A percentile compares a stretch with the other conserved stretches of the same genome.
Conservation (phyloP, 768 basidiomycete genomes). For the Rhizopogon vinicolor region DNA sequence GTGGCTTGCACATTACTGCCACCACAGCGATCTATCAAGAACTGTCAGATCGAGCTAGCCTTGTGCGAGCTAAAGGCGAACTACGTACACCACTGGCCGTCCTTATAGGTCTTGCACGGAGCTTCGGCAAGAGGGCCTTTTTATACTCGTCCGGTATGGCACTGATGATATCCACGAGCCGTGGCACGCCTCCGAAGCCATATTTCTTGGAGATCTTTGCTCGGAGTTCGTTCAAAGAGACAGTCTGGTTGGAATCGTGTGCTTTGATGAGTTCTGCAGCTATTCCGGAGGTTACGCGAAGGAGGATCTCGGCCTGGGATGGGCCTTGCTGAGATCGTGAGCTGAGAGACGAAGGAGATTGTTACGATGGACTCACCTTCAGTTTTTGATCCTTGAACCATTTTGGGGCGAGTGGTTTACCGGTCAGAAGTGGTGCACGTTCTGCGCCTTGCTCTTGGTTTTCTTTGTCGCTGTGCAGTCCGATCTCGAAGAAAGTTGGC, state of each 20-base stretch:
- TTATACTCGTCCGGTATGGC: slow-evolving; percentile 98
- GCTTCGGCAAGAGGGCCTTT: slow-evolving; percentile 81
- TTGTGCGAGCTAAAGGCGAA: neutral
- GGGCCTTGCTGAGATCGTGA: slow-evolving; percentile 40
- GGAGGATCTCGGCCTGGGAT: slow-evolving; percentile 85
- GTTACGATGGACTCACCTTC: slow-evolving; percentile 23
- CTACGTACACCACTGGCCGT: slow-evolving; percentile 91
- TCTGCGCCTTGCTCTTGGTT: neutral
- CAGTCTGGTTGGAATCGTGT: slow-evolving; percentile 68
- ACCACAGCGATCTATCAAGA: slow-evolving; percentile 90
- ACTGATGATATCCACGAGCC: slow-evolving; percentile 96
- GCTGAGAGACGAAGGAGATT: neutral
- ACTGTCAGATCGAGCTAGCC: neutral
- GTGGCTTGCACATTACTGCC: slow-evolving; percentile 99
- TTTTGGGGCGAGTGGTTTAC: neutral
- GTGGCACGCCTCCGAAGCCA: slow-evolving; percentile 79
- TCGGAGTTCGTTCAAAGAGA: slow-evolving; percentile 87
- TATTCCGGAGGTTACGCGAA: slow-evolving; percentile 91
- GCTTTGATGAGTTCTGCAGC: slow-evolving; percentile 91
- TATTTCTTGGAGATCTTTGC: slow-evolving; percentile 88
- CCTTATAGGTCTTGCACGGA: slow-evolving; percentile 90
- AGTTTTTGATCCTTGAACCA: slow-evolving; percentile 39
- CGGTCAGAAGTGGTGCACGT: neutral
- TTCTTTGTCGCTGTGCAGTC: neutral
- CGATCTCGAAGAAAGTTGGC: neutral